phyloP scores from a whole-genome alignment of 2,329 filamentous ascomycete genomes.

The Scedosporium dehoogii region DNA sequence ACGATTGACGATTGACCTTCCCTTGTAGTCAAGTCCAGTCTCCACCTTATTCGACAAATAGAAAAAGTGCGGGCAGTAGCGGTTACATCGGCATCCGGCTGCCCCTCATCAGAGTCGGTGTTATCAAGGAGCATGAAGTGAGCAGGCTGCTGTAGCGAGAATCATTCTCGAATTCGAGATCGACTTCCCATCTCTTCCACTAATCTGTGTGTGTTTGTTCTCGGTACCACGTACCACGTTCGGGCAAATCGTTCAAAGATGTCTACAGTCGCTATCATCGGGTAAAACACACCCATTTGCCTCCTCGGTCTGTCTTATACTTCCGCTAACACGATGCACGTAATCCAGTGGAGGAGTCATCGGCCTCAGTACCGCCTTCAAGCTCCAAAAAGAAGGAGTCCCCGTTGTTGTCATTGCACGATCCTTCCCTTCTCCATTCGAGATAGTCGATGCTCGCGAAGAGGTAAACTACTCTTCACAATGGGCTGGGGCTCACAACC shows the following conservation, averaged over 20 bases:
- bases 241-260: neutral
- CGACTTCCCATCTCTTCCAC: neutral
- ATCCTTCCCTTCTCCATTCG: conserved; percentile 36
- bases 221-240: neutral
- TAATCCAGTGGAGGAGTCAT: conserved; percentile 39
- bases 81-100: neutral
- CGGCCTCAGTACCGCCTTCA: conserved; percentile 38
- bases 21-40: neutral
- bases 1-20: no score
- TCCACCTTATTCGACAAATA: neutral
- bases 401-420: conserved; percentile 32
- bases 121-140: neutral
- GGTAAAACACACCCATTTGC: neutral
- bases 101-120: neutral
- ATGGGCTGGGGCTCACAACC: conserved; percentile 48
- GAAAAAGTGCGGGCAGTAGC: neutral
- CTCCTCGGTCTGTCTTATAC: neutral
- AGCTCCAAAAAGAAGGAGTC: conserved; percentile 29
- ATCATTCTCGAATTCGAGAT: neutral
- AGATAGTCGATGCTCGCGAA: conserved; percentile 27
- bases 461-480: conserved; percentile 45
- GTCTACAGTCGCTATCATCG: conserved; percentile 1
- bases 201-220: no score
- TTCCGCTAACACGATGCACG: neutral
- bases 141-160: neutral